These are phyloP conservation scores for Rosa chinensis DNA, from an alignment of 306 rosid genomes.

Conservation along the genomic window DNA sequence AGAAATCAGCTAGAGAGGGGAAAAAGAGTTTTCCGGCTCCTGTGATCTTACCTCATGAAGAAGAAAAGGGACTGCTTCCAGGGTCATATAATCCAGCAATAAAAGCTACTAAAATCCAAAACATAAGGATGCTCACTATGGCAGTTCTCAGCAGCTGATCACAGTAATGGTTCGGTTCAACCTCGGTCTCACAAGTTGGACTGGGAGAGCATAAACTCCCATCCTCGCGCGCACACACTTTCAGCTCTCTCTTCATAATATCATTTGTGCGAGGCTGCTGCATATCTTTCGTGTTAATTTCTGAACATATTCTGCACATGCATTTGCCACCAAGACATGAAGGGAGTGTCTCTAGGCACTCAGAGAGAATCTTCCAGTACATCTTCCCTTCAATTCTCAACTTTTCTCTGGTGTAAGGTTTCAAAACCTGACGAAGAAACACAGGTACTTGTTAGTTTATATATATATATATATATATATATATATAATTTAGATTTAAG, in stretches of 20 bases:
- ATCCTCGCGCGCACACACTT: slow-evolving; percentile 21
- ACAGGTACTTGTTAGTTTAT: slow-evolving; percentile 25
- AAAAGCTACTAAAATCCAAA: slow-evolving; percentile 68
- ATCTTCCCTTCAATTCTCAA: slow-evolving; percentile 69
- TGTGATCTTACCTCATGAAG: slow-evolving; percentile 21
- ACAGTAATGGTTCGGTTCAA: slow-evolving; percentile 27
- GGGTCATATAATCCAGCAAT: slow-evolving; percentile 54
- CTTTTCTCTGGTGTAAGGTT: slow-evolving; percentile 71
- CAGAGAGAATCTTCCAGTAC: slow-evolving; percentile 57
- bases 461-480: neutral
- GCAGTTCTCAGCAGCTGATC: slow-evolving; percentile 67
- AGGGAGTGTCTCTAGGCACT: slow-evolving; percentile 55
- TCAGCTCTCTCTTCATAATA: slow-evolving; percentile 31
- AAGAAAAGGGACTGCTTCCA: slow-evolving; percentile 32
- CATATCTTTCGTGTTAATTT: slow-evolving; percentile 27
- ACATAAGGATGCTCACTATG: slow-evolving; percentile 53
- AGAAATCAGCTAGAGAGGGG: neutral
- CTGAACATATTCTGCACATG: slow-evolving; percentile 65
- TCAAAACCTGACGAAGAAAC: slow-evolving; percentile 56
- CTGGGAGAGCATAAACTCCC: slow-evolving; percentile 23
- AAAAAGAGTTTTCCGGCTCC: neutral
- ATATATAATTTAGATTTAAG: neutral
- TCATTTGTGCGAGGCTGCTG: slow-evolving; percentile 37
- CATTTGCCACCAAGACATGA: slow-evolving; percentile 80
- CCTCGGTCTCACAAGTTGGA: slow-evolving; percentile 42